Conservation (phyloP, 768 basidiomycete genomes). For the Mrakia gelida region DNA sequence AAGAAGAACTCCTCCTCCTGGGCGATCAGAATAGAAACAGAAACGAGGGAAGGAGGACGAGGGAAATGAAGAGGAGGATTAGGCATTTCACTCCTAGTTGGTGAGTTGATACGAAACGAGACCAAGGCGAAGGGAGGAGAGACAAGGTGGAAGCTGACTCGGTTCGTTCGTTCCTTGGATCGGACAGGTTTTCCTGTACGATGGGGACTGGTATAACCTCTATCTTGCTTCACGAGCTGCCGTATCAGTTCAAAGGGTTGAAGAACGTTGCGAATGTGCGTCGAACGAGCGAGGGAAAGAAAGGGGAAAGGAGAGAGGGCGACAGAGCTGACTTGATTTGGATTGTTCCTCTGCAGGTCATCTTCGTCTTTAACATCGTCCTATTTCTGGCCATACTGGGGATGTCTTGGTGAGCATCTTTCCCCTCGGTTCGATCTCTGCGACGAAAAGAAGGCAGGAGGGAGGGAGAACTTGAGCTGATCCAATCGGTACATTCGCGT, state of each 20-base stretch:
- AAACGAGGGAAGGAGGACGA: background rate
- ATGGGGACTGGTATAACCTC: slow-evolving; percentile 54
- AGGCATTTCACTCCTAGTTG: slow-evolving; percentile 4
- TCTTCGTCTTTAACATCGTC: slow-evolving; percentile 26
- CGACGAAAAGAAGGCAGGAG: background rate
- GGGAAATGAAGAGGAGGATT: slow-evolving; percentile 3
- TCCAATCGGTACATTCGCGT: background rate
- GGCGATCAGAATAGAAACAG: too few species aligned
- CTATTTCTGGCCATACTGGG: slow-evolving; percentile 55
- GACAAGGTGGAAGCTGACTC: background rate
- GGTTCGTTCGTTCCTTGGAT: too few species aligned
- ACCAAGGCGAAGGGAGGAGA: background rate
- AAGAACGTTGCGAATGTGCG: slow-evolving; percentile 43
- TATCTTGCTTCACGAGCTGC: slow-evolving; percentile 57
- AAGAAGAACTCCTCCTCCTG: background rate
- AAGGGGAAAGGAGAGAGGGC: background rate
- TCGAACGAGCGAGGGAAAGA: background rate
- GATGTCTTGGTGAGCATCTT: slow-evolving; percentile 30
- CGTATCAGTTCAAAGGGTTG: slow-evolving; percentile 51
- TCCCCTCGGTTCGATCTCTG: background rate
- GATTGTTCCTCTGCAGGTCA: background rate
- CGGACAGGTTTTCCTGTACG: background rate
- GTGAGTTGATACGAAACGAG: background rate
- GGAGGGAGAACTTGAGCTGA: background rate
- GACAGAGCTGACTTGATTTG: too few species aligned